Percentiles rank a stretch among this genome's conserved stretches.
Conservation (phyloP, 768 basidiomycete species). For the Lentinula detonsa region DNA sequence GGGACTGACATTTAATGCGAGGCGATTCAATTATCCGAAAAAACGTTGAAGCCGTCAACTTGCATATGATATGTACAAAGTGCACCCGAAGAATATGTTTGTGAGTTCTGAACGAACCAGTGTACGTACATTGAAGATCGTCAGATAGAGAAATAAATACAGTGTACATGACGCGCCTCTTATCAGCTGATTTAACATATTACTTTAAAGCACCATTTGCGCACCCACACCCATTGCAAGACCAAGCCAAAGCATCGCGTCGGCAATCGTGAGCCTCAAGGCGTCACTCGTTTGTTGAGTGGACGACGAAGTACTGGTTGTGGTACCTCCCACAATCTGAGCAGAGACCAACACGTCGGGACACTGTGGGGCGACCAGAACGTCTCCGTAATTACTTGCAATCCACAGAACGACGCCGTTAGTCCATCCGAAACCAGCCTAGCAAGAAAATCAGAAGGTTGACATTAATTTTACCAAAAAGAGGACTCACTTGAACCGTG, state of each 20-base stretch:
- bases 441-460: conserved; percentile 1
- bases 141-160: background rate
- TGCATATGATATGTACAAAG: background rate
- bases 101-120: background rate
- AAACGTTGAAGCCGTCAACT: too few species aligned
- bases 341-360: conserved; percentile 32
- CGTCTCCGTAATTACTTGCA: conserved; percentile 56
- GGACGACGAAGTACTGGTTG: background rate
- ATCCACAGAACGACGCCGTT: conserved; percentile 79
- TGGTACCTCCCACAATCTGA: background rate
- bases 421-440: conserved; percentile 86
- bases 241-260: background rate
- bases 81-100: background rate
- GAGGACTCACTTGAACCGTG: conserved; percentile 59
- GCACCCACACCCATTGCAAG: background rate
- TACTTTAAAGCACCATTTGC: background rate
- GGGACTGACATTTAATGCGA: too few species aligned
- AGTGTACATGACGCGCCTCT: background rate
- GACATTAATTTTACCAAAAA: background rate
- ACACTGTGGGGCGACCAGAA: conserved; percentile 58
- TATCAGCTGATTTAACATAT: background rate
- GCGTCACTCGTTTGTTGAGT: background rate
- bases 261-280: background rate
- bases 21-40: too few species aligned
- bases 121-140: background rate